A percentile compares a stretch with the other conserved stretches of the same genome.
phyloP scores from a whole-genome alignment of 768 basidiomycete genomes.

The Imleria badia region DNA sequence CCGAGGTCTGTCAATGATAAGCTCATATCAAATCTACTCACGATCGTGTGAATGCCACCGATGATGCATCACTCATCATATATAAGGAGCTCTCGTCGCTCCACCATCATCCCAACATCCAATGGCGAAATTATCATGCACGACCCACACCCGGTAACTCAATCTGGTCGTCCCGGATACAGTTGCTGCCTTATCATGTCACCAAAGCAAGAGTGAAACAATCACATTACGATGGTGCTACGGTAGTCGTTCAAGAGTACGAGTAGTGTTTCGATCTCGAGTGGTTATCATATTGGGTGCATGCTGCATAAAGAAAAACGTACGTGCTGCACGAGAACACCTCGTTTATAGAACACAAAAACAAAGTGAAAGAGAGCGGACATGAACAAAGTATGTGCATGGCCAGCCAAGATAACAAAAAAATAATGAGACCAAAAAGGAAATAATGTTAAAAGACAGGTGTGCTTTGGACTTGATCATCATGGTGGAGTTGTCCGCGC shows the following conservation, averaged over 20 bases:
- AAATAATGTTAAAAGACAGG: slow-evolving; percentile 35
- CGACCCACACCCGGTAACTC: neutral
- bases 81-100: neutral
- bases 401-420: slow-evolving; percentile 29
- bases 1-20: too few relatives aligned
- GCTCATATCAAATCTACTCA: too few relatives aligned
- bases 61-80: neutral
- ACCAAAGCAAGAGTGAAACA: slow-evolving; percentile 5
- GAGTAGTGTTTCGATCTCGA: slow-evolving; percentile 23
- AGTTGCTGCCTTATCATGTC: neutral
- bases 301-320: slow-evolving; percentile 29
- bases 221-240: slow-evolving; percentile 29
- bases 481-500: slow-evolving; percentile 14
- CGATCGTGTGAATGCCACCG: too few relatives aligned
- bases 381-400: slow-evolving; percentile 23
- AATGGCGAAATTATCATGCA: neutral
- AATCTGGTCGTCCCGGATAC: neutral
- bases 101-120: neutral
- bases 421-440: slow-evolving; percentile 15
- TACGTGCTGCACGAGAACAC: slow-evolving; percentile 13
- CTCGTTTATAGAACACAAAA: slow-evolving; percentile 12
- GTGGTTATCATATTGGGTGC: slow-evolving; percentile 22
- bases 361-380: slow-evolving; percentile 1
- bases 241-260: slow-evolving; percentile 29
- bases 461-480: slow-evolving; percentile 14